Evolutionary conservation across 768 basidiomycete species (phyloP).

Genomic region (Leccinellum albellum): DNA sequence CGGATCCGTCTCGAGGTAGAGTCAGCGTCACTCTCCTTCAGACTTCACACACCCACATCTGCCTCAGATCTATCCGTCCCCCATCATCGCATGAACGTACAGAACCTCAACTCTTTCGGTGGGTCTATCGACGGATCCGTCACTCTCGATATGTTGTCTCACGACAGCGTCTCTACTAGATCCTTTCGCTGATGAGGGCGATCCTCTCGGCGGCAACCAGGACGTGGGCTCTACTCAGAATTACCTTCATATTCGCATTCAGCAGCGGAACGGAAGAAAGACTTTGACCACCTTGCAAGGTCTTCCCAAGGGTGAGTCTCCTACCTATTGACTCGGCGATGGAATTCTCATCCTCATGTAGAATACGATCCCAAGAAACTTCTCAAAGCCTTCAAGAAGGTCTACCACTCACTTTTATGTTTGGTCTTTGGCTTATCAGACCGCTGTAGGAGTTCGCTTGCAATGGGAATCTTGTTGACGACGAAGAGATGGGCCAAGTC

Average conservation of each 20-base stretch:
- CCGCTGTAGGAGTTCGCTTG: conserved; percentile 85
- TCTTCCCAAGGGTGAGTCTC: conserved; percentile 70
- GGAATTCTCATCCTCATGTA: conserved; percentile 32
- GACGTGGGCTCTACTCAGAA: conserved; percentile 80
- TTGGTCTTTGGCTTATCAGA: conserved; percentile 6
- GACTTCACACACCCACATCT: conserved; percentile 44
- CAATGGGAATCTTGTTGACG: conserved; percentile 94
- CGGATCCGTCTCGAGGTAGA: conserved; percentile 5
- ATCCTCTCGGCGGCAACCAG: conserved; percentile 67
- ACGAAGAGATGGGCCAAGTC: conserved; percentile 94
- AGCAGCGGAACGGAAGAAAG: conserved; percentile 99
- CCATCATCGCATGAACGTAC: conserved; percentile 87
- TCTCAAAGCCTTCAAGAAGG: conserved; percentile 99
- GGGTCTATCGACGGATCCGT: conserved; percentile 15
- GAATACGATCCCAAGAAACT: conserved; percentile 98
- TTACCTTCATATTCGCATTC: conserved; percentile 95
- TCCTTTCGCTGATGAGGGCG: conserved; percentile 94
- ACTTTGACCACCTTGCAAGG: conserved; percentile 97
- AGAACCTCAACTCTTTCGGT: conserved; percentile 87
- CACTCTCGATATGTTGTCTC: conserved; percentile 2
- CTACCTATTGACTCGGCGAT: conserved; percentile 4
- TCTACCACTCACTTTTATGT: conserved; percentile 21
- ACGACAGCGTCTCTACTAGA: conserved; percentile 46
- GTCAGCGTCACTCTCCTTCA: conserved; percentile 14
- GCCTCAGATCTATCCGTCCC: conserved; percentile 39